phyloP scores from a whole-genome alignment of 1,284 basidiomycete species.

The Marasmius tenuissimus region DNA sequence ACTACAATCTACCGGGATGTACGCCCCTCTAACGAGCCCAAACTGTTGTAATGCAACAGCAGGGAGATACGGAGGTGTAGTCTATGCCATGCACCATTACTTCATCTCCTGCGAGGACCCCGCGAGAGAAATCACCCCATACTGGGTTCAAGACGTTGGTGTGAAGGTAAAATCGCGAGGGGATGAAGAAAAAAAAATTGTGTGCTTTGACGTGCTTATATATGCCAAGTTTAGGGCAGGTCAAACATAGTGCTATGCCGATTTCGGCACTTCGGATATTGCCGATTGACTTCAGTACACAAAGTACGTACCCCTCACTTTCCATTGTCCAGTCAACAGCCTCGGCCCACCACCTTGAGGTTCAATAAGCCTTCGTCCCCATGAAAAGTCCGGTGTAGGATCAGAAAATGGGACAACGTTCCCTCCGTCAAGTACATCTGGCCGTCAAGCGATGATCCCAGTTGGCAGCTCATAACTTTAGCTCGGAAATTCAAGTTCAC shows the following conservation, averaged over 20 bases:
- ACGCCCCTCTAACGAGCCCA: constrained; percentile 85
- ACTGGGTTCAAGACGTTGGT: constrained; percentile 38
- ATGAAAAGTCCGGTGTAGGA: too few relatives aligned
- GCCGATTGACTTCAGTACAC: too few relatives aligned
- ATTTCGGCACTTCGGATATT: too few relatives aligned
- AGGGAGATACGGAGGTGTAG: constrained; percentile 85
- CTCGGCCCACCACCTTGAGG: too few relatives aligned
- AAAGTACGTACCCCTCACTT: too few relatives aligned
- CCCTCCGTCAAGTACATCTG: too few relatives aligned
- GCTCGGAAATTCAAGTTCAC: too few relatives aligned
- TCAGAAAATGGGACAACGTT: too few relatives aligned
- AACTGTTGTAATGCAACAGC: constrained; percentile 49
- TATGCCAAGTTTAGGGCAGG: constrained; percentile 6
- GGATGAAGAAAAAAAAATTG: constrained; percentile 35
- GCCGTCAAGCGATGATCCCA: too few relatives aligned
- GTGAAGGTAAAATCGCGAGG: constrained; percentile 62
- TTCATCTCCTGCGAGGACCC: constrained; percentile 88
- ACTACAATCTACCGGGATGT: constrained; percentile 64
- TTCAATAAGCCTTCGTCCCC: too few relatives aligned
- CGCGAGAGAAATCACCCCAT: constrained; percentile 57
- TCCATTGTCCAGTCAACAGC: too few relatives aligned
- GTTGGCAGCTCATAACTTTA: too few relatives aligned
- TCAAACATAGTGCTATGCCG: not conserved
- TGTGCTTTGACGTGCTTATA: not conserved
- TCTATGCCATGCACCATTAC: constrained; percentile 84